phyloP scores from a whole-genome alignment of 1,284 basidiomycete species.

The Cerrena zonata region DNA sequence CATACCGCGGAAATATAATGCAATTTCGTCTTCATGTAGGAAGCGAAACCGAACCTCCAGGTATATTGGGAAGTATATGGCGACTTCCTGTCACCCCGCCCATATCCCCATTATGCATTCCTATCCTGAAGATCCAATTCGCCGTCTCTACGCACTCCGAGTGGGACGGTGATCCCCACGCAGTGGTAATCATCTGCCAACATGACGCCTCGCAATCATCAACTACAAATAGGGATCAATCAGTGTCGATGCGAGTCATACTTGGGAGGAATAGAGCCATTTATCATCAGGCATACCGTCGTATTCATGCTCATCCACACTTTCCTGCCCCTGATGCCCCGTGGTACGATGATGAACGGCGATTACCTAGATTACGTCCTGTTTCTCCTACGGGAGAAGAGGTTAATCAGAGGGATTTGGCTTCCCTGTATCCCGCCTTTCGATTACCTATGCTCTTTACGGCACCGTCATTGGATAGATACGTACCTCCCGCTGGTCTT shows the following conservation, averaged over 20 bases:
- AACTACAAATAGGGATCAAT: conserved; percentile 5
- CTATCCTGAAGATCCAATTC: conserved; percentile 19
- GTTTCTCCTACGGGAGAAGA: conserved; percentile 2
- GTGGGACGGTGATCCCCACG: neutral
- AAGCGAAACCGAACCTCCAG: conserved; percentile 15
- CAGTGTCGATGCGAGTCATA: conserved; percentile 11
- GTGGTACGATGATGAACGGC: conserved; percentile 17
- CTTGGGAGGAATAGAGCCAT: conserved; percentile 10
- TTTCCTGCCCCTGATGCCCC: conserved; percentile 13
- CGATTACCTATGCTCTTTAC: conserved; percentile 19
- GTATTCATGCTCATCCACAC: conserved; percentile 15
- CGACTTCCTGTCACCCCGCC: conserved; percentile 6
- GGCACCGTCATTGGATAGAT: conserved; percentile 6
- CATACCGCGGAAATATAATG: conserved; percentile 19
- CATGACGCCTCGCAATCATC: neutral
- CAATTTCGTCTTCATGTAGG: conserved; percentile 19
- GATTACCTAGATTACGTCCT: conserved; percentile 13
- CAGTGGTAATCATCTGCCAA: conserved; percentile 6
- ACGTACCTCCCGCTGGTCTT: neutral
- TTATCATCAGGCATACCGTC: conserved; percentile 19
- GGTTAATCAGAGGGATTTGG: conserved; percentile 14
- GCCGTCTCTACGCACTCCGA: neutral
- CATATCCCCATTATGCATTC: conserved; percentile 11
- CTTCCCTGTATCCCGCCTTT: conserved; percentile 18
- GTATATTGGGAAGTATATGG: conserved; percentile 23